Evolutionary conservation across 768 basidiomycete species (phyloP).

Genomic region (Boletus sensibilis): DNA sequence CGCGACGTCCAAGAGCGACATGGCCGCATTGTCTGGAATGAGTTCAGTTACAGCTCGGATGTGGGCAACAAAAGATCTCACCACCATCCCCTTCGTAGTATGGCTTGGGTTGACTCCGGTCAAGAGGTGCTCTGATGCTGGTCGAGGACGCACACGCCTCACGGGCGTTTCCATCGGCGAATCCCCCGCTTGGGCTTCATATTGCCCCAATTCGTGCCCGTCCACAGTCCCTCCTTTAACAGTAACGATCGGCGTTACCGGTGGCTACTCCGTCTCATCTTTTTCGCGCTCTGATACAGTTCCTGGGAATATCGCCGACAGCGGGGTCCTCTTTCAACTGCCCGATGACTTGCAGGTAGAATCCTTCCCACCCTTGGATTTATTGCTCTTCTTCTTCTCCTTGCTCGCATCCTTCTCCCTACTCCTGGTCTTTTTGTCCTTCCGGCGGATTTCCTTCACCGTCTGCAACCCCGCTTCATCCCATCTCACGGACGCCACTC

Average conservation of each 20-base stretch:
- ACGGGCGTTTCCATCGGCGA: constrained; percentile 32
- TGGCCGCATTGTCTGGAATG: constrained; percentile 43
- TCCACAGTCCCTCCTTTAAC: constrained; percentile 56
- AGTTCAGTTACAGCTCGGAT: neutral
- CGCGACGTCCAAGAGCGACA: constrained; percentile 74
- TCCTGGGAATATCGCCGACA: constrained; percentile 62
- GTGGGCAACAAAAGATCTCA: constrained; percentile 2
- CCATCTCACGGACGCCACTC: constrained; percentile 47
- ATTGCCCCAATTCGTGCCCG: constrained; percentile 36
- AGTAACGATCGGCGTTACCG: constrained; percentile 32
- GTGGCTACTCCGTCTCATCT: constrained; percentile 3
- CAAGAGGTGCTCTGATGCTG: constrained; percentile 64
- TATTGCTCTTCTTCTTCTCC: constrained; percentile 34
- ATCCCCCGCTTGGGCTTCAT: neutral
- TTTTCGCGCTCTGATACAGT: constrained; percentile 16
- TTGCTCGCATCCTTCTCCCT: constrained; percentile 33
- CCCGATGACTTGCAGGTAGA: constrained; percentile 48
- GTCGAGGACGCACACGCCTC: constrained; percentile 49
- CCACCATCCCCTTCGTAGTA: constrained; percentile 52
- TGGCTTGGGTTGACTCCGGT: constrained; percentile 45
- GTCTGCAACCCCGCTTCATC: constrained; percentile 49
- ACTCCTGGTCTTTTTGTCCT: constrained; percentile 36
- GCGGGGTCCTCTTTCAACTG: constrained; percentile 50
- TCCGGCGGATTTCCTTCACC: constrained; percentile 46
- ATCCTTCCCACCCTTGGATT: constrained; percentile 28